Base-by-base conservation (phyloP, 352 stramenopile species). In the Phytophthora ramorum region DNA sequence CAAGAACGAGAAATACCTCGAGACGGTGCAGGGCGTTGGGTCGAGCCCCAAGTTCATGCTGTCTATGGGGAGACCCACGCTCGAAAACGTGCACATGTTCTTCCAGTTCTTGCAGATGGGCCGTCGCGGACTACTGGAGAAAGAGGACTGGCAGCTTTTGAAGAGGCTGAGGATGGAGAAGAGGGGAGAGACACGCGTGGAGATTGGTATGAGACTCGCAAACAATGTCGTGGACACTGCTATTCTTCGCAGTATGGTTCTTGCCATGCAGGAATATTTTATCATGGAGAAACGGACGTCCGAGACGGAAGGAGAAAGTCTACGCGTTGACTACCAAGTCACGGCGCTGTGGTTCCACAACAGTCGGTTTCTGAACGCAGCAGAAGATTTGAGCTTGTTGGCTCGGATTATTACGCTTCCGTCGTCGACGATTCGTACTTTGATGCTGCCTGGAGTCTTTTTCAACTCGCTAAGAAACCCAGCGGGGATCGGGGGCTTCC, bases 291-390 rank as follows among this genome's bases (percentile, higher is more conserved):
- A 20, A 9, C 26, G 48, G 40, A 22, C 17, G n/a, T 5, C 14
- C 6, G 22, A 43, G 41, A 30, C 47, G 2, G 46, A 59, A 14
- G 17, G 55, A 0, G 26, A 35, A 4, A 49, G 44, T 30, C 28
- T 19, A 3, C 28, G n/a, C 10, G 19, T 73, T 16, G 24, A 69
- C 40, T 66, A 58, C 17, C 12, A 73, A 17, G 22, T 73, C 34
- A 69, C 66, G 32, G 32, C 48, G 35, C 30, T 73, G 40, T 73
- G 59, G 59, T 66, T 67, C 22, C 47, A 61, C 40, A 69, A 65
- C 48, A 58, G 52, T 22, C 59, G 66, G 12, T 61, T 73, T 40
- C 20, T 73, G 48, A 73, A 46, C 20, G 53, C 35, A 5, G 14
- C 53, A 0, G 59, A 69, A 26, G 53, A 69, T 56, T 54, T 69